Evolutionary conservation across 257 asterid genomes (phyloP).

Genomic region (Eustoma russellianum): DNA sequence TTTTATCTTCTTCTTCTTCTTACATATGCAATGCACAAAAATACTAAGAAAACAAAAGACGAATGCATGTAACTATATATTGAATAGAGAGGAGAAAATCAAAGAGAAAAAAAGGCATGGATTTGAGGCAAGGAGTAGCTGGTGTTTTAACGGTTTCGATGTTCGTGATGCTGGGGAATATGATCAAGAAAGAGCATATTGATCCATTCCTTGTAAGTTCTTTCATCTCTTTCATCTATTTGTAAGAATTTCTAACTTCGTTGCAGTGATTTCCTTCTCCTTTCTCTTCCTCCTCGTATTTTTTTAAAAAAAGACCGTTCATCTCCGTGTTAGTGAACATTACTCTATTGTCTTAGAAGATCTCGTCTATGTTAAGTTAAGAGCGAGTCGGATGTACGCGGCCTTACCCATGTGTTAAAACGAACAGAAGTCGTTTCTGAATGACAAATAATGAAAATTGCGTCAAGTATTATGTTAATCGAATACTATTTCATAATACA

Average conservation of each 20-base stretch:
- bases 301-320: background rate
- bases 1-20: slow-evolving; percentile 6
- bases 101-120: slow-evolving; percentile 29
- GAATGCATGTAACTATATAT: background rate
- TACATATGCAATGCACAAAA: no score
- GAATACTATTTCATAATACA: no score
- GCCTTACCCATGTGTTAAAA: no score
- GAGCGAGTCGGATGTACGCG: no score
- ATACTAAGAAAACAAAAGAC: background rate
- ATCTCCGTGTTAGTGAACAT: no score
- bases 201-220: slow-evolving; percentile 28
- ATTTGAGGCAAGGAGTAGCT: slow-evolving; percentile 48
- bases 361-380: no score
- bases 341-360: no score
- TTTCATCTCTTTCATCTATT: slow-evolving; percentile 9
- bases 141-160: slow-evolving; percentile 41
- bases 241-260: no score
- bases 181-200: slow-evolving; percentile 51
- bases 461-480: no score
- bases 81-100: background rate
- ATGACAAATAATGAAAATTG: no score
- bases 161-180: slow-evolving; percentile 53
- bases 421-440: no score
- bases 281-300: no score
- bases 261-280: slow-evolving; percentile 18